Conservation (phyloP, 2,329 filamentous ascomycete species). For the Xylariaceae sp. region DNA sequence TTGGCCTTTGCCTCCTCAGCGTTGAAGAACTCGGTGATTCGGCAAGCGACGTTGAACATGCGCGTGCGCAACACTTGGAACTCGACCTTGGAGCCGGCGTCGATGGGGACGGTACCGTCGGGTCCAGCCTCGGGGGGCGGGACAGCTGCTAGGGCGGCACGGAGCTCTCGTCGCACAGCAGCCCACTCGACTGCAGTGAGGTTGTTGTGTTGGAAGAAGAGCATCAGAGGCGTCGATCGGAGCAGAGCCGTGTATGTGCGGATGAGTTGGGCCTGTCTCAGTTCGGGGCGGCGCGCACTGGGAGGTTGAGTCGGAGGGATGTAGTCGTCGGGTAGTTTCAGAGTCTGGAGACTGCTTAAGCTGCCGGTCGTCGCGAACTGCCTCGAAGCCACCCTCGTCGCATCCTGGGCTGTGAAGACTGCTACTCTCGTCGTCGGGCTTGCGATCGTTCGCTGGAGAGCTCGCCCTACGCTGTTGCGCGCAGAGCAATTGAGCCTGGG, state of each 20-base stretch:
- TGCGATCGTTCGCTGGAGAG: slow-evolving; percentile 19
- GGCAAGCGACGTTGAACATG: slow-evolving; percentile 80
- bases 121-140: slow-evolving; percentile 30
- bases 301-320: slow-evolving; percentile 72
- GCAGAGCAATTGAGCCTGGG: slow-evolving; percentile 25
- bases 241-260: slow-evolving; percentile 84
- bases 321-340: slow-evolving; percentile 43
- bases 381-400: slow-evolving; percentile 18
- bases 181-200: slow-evolving; percentile 69
- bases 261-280: slow-evolving; percentile 82
- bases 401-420: slow-evolving; percentile 16
- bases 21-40: slow-evolving; percentile 78
- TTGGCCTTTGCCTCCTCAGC: slow-evolving; percentile 39
- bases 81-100: slow-evolving; percentile 59
- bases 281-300: slow-evolving; percentile 78
- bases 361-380: slow-evolving; percentile 26
- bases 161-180: slow-evolving; percentile 64
- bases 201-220: slow-evolving; percentile 73
- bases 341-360: slow-evolving; percentile 18
- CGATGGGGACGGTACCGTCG: slow-evolving; percentile 38
- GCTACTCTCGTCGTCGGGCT: slow-evolving; percentile 16
- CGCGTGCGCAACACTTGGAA: slow-evolving; percentile 82
- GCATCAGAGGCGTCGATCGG: slow-evolving; percentile 75
- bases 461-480: slow-evolving; percentile 23
- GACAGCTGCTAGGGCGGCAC: slow-evolving; percentile 41